A percentile compares a stretch with the other conserved stretches of the same genome.
These are phyloP conservation scores for Terana coerulea DNA, from an alignment of 768 basidiomycete species.

Conservation along the genomic window DNA sequence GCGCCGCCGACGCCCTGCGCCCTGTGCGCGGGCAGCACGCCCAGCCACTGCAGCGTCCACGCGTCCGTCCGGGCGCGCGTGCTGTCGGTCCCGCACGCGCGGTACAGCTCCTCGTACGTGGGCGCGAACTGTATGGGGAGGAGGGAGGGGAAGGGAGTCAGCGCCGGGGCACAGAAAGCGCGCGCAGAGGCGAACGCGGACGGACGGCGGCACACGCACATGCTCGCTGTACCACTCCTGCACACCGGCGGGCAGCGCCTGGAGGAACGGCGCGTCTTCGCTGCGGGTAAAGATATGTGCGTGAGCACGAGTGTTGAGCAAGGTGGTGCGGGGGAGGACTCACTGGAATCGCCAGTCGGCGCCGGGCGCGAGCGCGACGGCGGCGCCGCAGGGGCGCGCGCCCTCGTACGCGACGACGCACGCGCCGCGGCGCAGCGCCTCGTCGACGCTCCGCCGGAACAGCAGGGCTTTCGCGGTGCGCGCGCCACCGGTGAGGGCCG, in stretches of 20 bases:
- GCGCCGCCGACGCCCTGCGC: slow-evolving; percentile 8
- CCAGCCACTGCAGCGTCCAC: slow-evolving; percentile 14
- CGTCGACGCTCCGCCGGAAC: slow-evolving; percentile 9
- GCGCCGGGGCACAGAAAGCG: background rate
- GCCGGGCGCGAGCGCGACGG: slow-evolving; percentile 11
- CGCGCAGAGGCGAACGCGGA: background rate
- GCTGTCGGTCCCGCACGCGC: background rate
- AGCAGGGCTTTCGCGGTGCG: background rate
- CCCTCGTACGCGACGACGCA: slow-evolving; percentile 7
- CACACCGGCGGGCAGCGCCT: slow-evolving; percentile 1
- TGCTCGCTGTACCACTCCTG: slow-evolving; percentile 15
- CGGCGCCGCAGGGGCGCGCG: slow-evolving; percentile 5
- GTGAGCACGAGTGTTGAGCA: background rate
- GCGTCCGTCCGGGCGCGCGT: background rate
- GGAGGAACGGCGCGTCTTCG: slow-evolving; percentile 8
- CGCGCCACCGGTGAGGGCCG: slow-evolving; percentile 8
- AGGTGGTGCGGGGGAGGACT: background rate
- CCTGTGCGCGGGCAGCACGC: slow-evolving; percentile 7
- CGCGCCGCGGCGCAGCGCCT: slow-evolving; percentile 8
- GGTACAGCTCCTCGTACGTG: slow-evolving; percentile 13
- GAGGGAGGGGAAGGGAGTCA: background rate
- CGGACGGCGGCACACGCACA: background rate
- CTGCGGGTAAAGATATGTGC: background rate
- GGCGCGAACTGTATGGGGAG: slow-evolving; percentile 9
- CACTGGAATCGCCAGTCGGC: slow-evolving; percentile 14